phyloP scores from a whole-genome alignment of 2,329 filamentous ascomycete genomes.

The Pseudocercospora pini-densiflorae region DNA sequence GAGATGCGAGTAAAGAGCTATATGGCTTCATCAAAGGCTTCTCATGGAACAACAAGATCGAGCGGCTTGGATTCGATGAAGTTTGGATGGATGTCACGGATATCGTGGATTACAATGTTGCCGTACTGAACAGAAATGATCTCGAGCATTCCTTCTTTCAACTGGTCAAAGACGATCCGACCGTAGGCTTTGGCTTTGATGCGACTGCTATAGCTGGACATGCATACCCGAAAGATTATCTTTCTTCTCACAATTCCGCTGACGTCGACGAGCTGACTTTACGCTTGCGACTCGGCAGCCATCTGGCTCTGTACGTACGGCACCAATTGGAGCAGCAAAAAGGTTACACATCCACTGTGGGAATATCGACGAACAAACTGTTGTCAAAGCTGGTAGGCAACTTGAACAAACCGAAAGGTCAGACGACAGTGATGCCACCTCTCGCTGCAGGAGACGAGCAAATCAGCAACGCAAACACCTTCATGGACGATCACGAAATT shows the following conservation, averaged over 20 bases:
- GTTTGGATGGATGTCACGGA: slow-evolving; percentile 82
- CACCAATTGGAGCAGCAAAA: slow-evolving; percentile 72
- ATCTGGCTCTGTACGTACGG: slow-evolving; percentile 77
- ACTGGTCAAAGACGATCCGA: slow-evolving; percentile 73
- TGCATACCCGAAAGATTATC: slow-evolving; percentile 54
- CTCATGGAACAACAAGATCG: slow-evolving; percentile 78
- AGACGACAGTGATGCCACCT: slow-evolving; percentile 80
- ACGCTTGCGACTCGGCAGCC: slow-evolving; percentile 76
- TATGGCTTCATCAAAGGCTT: slow-evolving; percentile 73
- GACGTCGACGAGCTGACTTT: slow-evolving; percentile 41
- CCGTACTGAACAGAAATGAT: slow-evolving; percentile 69
- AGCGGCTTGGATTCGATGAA: slow-evolving; percentile 90
- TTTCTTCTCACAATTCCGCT: slow-evolving; percentile 1
- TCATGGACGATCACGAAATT: slow-evolving; percentile 77
- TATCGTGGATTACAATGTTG: slow-evolving; percentile 79
- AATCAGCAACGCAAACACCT: slow-evolving; percentile 62
- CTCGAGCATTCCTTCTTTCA: slow-evolving; percentile 77
- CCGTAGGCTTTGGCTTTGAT: slow-evolving; percentile 79
- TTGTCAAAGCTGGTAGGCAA: slow-evolving; percentile 84
- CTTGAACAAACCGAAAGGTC: slow-evolving; percentile 82
- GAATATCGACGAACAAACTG: slow-evolving; percentile 85
- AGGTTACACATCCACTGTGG: slow-evolving; percentile 86
- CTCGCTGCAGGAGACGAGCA: slow-evolving; percentile 9
- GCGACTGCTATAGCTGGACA: slow-evolving; percentile 69
- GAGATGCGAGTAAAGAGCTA: slow-evolving; percentile 81